These are phyloP conservation scores for Cordyceps javanica DNA, from an alignment of 2,329 filamentous ascomycete genomes.

Conservation along the genomic window DNA sequence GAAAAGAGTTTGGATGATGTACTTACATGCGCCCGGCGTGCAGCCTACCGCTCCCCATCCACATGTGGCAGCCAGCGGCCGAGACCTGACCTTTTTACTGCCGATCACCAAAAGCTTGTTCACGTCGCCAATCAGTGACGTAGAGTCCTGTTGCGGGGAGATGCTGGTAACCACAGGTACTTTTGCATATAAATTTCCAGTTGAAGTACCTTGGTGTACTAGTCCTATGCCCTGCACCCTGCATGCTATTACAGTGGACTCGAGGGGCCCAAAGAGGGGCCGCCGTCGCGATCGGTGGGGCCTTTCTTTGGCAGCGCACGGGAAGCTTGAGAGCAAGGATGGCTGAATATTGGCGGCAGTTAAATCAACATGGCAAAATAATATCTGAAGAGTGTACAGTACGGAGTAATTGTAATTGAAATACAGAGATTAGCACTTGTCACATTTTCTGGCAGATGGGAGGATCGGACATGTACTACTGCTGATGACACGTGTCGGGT, in stretches of 20 bases:
- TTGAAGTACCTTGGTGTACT: neutral
- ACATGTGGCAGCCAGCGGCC: neutral
- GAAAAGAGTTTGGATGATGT: neutral
- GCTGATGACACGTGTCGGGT: neutral
- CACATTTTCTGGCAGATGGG: too few species aligned
- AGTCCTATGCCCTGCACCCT: neutral
- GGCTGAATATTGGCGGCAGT: neutral
- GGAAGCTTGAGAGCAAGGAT: neutral
- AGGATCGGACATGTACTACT: neutral
- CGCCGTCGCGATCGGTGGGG: constrained; percentile 11
- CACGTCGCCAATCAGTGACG: constrained; percentile 3
- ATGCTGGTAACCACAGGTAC: neutral
- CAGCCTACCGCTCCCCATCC: neutral
- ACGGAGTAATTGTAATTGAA: too few species aligned
- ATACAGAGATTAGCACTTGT: too few species aligned
- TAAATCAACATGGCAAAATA: too few species aligned
- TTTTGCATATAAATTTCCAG: neutral
- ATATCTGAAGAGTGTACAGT: too few species aligned
- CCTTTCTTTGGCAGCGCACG: neutral
- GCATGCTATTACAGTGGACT: neutral
- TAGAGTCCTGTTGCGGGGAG: constrained; percentile 5
- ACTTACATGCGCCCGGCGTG: neutral
- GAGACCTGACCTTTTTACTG: neutral
- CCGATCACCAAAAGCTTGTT: constrained; percentile 11
- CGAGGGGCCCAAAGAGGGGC: neutral